Conservation (phyloP, 2,329 filamentous ascomycete genomes). For the Zasmidium citrigriseum region DNA sequence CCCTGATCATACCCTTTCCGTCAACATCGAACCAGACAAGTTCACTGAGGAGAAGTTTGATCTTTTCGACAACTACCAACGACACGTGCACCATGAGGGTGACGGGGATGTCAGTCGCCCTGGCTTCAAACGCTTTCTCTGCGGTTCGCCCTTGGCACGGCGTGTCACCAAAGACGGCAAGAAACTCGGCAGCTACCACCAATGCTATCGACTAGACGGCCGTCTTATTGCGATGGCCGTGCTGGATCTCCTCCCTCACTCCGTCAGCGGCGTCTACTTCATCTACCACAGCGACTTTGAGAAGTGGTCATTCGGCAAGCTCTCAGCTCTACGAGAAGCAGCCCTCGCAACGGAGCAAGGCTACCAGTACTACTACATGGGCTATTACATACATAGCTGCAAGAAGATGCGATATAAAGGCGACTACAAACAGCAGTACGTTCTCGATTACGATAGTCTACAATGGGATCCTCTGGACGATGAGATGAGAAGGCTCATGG, state of each 20-base stretch:
- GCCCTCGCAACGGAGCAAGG: conserved; percentile 67
- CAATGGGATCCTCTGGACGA: conserved; percentile 36
- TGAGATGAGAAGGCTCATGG: conserved; percentile 43
- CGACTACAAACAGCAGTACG: conserved; percentile 72
- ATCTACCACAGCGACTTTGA: conserved; percentile 76
- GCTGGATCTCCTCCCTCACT: conserved; percentile 73
- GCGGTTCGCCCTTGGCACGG: conserved; percentile 64
- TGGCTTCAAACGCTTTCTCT: conserved; percentile 73
- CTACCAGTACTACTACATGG: conserved; percentile 79
- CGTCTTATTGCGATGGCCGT: conserved; percentile 74
- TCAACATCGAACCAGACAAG: conserved; percentile 68
- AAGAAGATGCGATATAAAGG: conserved; percentile 85
- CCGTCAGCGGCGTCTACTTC: conserved; percentile 81
- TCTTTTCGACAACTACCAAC: conserved; percentile 75
- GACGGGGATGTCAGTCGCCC: conserved; percentile 58
- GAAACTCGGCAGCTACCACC: conserved; percentile 72
- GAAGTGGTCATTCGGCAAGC: conserved; percentile 69
- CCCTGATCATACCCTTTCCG: conserved; percentile 67
- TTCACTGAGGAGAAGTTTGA: conserved; percentile 76
- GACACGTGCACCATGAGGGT: conserved; percentile 68
- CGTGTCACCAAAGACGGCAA: conserved; percentile 52
- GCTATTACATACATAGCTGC: conserved; percentile 72
- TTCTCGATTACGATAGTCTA: conserved; percentile 63
- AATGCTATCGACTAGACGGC: conserved; percentile 72
- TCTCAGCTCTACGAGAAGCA: conserved; percentile 74